These are phyloP conservation scores for Chalara sp. DNA, from an alignment of 2,329 filamentous ascomycete genomes.

Conservation along the genomic window DNA sequence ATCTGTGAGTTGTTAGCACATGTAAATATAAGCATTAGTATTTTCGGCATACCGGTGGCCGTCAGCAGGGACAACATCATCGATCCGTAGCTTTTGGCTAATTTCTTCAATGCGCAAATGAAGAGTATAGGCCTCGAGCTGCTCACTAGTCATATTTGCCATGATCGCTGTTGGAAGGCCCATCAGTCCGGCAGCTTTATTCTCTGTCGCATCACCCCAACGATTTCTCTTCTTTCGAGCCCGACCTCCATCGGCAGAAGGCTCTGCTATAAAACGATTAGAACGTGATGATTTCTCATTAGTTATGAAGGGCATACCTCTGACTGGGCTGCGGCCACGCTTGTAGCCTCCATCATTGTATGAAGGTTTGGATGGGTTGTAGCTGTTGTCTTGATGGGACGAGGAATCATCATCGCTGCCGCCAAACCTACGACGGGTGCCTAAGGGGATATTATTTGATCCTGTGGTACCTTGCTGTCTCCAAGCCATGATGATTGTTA, in stretches of 20 bases:
- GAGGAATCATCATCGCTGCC: slow-evolving; percentile 40
- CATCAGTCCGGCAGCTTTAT: slow-evolving; percentile 98
- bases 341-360: slow-evolving; percentile 44
- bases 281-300: not conserved
- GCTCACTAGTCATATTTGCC: slow-evolving; percentile 96
- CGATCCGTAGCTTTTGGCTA: slow-evolving; percentile 97
- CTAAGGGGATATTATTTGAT: slow-evolving; percentile 95
- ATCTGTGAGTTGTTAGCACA: slow-evolving; percentile 48
- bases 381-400: slow-evolving; percentile 23
- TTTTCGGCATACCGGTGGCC: slow-evolving; percentile 71
- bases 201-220: slow-evolving; percentile 95
- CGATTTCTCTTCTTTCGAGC: slow-evolving; percentile 97
- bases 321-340: slow-evolving; percentile 87
- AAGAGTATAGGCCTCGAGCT: slow-evolving; percentile 93
- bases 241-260: slow-evolving; percentile 62
- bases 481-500: slow-evolving; percentile 50
- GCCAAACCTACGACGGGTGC: slow-evolving; percentile 73
- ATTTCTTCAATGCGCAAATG: slow-evolving; percentile 98
- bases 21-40: not conserved
- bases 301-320: slow-evolving; percentile 48
- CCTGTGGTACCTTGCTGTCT: slow-evolving; percentile 82
- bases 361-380: slow-evolving; percentile 18
- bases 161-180: slow-evolving; percentile 93
- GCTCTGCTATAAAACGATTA: slow-evolving; percentile 21
- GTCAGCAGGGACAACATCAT: slow-evolving; percentile 96